Evolutionary conservation across 805 yeast genomes (phyloP).

Genomic region (Suhomyces canberraensis): DNA sequence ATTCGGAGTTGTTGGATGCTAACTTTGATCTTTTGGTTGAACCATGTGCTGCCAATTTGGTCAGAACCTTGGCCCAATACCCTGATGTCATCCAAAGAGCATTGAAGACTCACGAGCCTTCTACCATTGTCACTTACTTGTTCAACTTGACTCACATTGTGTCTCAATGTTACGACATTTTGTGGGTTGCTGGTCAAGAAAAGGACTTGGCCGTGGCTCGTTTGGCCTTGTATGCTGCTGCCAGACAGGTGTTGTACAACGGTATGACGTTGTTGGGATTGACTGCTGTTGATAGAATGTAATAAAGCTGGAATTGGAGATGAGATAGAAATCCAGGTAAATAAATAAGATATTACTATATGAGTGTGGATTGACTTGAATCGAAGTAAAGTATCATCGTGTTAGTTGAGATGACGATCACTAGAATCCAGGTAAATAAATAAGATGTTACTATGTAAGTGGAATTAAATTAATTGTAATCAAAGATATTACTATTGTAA

Average conservation of each 20-base stretch:
- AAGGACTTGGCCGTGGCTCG: constrained; percentile 84
- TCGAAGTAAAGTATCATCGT: too few species aligned
- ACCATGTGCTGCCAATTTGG: constrained; percentile 64
- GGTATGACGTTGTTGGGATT: constrained; percentile 89
- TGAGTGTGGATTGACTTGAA: too few species aligned
- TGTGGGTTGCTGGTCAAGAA: constrained; percentile 97
- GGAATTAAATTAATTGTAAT: too few species aligned
- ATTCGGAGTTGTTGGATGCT: constrained; percentile 44
- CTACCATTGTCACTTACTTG: constrained; percentile 89
- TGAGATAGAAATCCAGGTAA: too few species aligned
- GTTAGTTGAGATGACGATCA: too few species aligned
- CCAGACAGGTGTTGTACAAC: constrained; percentile 82
- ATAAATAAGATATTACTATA: too few species aligned
- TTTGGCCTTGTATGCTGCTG: constrained; percentile 84
- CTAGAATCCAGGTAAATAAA: too few species aligned
- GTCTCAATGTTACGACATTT: constrained; percentile 90
- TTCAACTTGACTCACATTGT: constrained; percentile 91
- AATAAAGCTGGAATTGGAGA: constrained; percentile 21
- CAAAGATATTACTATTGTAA: too few species aligned
- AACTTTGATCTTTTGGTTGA: constrained; percentile 64
- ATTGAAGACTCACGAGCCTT: constrained; percentile 81
- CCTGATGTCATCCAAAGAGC: constrained; percentile 89
- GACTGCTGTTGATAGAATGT: constrained; percentile 99
- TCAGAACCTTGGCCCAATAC: constrained; percentile 80
- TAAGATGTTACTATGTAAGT: too few species aligned